Evolutionary conservation across 2,329 filamentous ascomycete genomes (phyloP).

Genomic region (Neurospora sp.): DNA sequence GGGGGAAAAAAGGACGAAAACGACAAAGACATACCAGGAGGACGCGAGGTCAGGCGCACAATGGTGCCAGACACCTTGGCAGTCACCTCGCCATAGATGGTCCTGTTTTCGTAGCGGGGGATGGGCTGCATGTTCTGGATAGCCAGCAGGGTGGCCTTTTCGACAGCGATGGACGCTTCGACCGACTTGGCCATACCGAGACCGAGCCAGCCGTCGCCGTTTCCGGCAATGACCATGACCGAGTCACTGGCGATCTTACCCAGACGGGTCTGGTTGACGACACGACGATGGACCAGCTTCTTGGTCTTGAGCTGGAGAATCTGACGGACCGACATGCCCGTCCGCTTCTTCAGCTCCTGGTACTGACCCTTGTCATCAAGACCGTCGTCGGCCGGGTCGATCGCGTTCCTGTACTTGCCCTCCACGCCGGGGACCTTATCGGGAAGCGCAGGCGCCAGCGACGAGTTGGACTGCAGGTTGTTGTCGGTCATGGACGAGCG

Average conservation of each 20-base stretch:
- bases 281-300: slow-evolving; percentile 60
- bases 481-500: slow-evolving; percentile 25
- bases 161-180: slow-evolving; percentile 55
- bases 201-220: slow-evolving; percentile 75
- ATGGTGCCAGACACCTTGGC: slow-evolving; percentile 83
- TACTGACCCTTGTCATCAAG: slow-evolving; percentile 41
- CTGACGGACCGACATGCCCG: slow-evolving; percentile 42
- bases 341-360: slow-evolving; percentile 42
- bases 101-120: slow-evolving; percentile 79
- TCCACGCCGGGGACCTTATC: slow-evolving; percentile 41
- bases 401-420: slow-evolving; percentile 37
- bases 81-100: slow-evolving; percentile 76
- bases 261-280: slow-evolving; percentile 90
- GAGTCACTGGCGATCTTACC: slow-evolving; percentile 80
- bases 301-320: slow-evolving; percentile 54
- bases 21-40: slow-evolving; percentile 59
- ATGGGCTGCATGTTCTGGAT: slow-evolving; percentile 93
- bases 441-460: slow-evolving; percentile 40
- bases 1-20: neutral
- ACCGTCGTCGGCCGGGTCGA: slow-evolving; percentile 40
- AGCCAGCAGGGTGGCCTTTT: slow-evolving; percentile 69
- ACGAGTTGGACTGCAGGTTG: slow-evolving; percentile 28
- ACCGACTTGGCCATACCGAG: slow-evolving; percentile 84
- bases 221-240: slow-evolving; percentile 72
- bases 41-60: slow-evolving; percentile 69